These are phyloP conservation scores for Sporothrix inflata DNA, from an alignment of 2,329 filamentous ascomycete species.

Conservation along the genomic window DNA sequence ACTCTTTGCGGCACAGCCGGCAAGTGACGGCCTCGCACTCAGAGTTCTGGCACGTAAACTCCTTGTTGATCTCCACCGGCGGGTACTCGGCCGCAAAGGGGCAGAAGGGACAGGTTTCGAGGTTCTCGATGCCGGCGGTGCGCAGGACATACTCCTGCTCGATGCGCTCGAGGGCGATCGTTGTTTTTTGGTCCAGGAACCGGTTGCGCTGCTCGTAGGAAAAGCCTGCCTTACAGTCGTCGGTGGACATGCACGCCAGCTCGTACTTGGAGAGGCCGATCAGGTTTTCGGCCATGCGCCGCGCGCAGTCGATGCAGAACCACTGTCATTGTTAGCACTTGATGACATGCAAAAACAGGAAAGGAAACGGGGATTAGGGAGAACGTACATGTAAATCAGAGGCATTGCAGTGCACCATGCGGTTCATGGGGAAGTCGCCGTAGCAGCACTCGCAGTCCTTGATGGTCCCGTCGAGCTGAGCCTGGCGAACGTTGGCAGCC, in stretches of 20 bases:
- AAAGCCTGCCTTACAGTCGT: constrained; percentile 68
- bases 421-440: constrained; percentile 65
- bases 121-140: constrained; percentile 70
- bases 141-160: constrained; percentile 72
- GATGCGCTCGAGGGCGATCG: constrained; percentile 67
- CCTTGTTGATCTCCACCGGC: constrained; percentile 66
- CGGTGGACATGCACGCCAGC: constrained; percentile 70
- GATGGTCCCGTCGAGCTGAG: constrained; percentile 55
- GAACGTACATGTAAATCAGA: constrained; percentile 53
- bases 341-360: constrained; percentile 12
- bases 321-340: constrained; percentile 42
- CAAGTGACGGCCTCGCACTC: constrained; percentile 68
- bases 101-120: constrained; percentile 81
- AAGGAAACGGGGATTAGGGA: no score
- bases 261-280: constrained; percentile 71
- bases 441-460: constrained; percentile 77
- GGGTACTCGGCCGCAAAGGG: constrained; percentile 76
- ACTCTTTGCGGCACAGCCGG: constrained; percentile 67
- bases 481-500: constrained; percentile 46
- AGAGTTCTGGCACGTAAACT: constrained; percentile 72
- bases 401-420: constrained; percentile 69
- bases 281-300: constrained; percentile 65
- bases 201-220: constrained; percentile 55
- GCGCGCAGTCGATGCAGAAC: constrained; percentile 72
- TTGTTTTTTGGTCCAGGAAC: constrained; percentile 62